These are phyloP conservation scores for Fusarium euwallaceae DNA, from an alignment of 2,329 filamentous ascomycete species.

Conservation along the genomic window DNA sequence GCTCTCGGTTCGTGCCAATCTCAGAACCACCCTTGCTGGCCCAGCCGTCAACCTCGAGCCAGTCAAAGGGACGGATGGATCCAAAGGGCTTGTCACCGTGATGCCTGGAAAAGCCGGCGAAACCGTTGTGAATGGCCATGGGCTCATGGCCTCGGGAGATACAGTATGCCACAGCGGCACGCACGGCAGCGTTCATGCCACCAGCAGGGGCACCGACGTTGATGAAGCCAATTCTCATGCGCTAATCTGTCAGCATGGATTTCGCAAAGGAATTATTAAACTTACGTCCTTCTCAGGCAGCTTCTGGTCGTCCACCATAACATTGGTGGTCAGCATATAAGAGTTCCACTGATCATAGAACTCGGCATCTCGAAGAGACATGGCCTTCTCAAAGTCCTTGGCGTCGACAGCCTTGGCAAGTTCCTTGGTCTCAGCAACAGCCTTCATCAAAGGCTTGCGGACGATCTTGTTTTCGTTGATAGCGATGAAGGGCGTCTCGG, in stretches of 20 bases:
- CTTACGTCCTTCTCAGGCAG: constrained; percentile 79
- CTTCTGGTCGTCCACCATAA: constrained; percentile 75
- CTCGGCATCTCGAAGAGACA: constrained; percentile 90
- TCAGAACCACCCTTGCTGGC: constrained; percentile 97
- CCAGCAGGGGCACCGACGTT: constrained; percentile 97
- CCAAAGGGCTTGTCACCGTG: constrained; percentile 85
- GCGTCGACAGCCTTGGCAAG: constrained; percentile 85
- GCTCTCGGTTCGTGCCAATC: constrained; percentile 95
- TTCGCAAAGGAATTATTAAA: constrained; percentile 13
- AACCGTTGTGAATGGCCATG: constrained; percentile 94
- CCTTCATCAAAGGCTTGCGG: constrained; percentile 88
- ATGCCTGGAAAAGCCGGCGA: constrained; percentile 92
- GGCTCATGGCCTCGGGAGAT: constrained; percentile 92
- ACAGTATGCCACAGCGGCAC: constrained; percentile 94
- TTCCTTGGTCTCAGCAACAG: constrained; percentile 86
- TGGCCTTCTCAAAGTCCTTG: constrained; percentile 89
- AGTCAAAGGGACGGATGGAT: constrained; percentile 86
- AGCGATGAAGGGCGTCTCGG: constrained; percentile 93
- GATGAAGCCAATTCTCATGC: constrained; percentile 94
- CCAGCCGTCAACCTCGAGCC: constrained; percentile 96
- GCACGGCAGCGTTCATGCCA: constrained; percentile 97
- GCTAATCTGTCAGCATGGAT: constrained; percentile 62
- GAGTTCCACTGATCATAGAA: constrained; percentile 93
- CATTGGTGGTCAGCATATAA: constrained; percentile 91
- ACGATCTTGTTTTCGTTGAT: constrained; percentile 99